phyloP scores from a whole-genome alignment of 1,284 basidiomycete species.

The Xanthoconium separans region DNA sequence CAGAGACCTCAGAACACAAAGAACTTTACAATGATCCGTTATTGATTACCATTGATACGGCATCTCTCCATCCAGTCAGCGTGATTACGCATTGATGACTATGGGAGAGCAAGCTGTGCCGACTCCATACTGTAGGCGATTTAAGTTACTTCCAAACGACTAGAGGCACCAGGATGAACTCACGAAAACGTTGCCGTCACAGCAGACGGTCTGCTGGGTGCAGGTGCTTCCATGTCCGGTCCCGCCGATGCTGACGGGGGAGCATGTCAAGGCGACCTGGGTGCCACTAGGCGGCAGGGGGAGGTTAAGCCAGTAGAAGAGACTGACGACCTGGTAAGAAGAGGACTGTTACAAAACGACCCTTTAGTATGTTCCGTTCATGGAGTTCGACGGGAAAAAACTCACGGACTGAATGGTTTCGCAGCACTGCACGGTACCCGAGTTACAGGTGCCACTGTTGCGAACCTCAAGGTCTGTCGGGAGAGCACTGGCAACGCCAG shows the following conservation, averaged over 20 bases:
- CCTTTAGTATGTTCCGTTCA: not conserved
- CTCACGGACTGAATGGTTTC: too few relatives aligned
- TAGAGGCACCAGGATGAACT: conserved; percentile 1
- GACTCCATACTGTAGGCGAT: conserved; percentile 2
- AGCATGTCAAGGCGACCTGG: conserved; percentile 15
- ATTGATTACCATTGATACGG: too few relatives aligned
- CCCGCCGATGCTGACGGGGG: not conserved
- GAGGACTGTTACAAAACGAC: conserved; percentile 1
- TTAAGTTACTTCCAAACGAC: too few relatives aligned
- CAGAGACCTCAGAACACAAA: too few relatives aligned
- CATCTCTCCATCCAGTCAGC: not conserved
- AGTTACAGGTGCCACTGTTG: too few relatives aligned
- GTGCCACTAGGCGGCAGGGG: not conserved
- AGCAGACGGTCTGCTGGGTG: conserved; percentile 17
- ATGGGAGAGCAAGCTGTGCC: conserved; percentile 15
- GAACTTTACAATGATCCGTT: too few relatives aligned
- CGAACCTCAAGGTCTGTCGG: conserved; percentile 8
- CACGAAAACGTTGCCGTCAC: conserved; percentile 15
- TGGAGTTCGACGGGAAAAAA: not conserved
- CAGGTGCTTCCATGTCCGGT: conserved; percentile 5
- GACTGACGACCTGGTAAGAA: accelerated
- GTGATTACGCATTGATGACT: conserved; percentile 5
- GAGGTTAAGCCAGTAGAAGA: conserved; percentile 1
- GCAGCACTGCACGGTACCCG: too few relatives aligned
- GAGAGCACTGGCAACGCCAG: conserved; percentile 8